Percentiles rank a stretch among this genome's conserved stretches.
Evolutionary conservation across 2,329 filamentous ascomycete genomes (phyloP).

Genomic region (Coniochaeta sp.): DNA sequence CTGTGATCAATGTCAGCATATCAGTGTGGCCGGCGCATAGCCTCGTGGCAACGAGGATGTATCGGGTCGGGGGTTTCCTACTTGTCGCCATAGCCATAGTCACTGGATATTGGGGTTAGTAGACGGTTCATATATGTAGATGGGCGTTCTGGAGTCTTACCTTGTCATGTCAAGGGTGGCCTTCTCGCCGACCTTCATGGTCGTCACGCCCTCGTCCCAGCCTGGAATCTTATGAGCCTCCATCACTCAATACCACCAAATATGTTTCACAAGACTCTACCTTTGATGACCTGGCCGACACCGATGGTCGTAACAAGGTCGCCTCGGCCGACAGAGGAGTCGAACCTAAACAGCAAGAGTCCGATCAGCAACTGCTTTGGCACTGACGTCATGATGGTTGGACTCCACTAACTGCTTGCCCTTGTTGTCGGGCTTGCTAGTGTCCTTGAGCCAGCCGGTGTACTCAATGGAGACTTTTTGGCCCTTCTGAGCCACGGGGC

Average conservation of each 20-base stretch:
- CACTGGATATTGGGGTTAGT: constrained; percentile 28
- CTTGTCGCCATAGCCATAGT: constrained; percentile 57
- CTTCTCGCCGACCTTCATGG: constrained; percentile 90
- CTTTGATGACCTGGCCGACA: constrained; percentile 76
- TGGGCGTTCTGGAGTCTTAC: constrained; percentile 36
- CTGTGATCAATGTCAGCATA: constrained; percentile 31
- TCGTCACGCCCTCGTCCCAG: constrained; percentile 77
- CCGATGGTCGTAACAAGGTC: constrained; percentile 77
- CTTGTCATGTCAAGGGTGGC: constrained; percentile 73
- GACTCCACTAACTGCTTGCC: constrained; percentile 52
- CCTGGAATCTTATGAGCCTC: constrained; percentile 34
- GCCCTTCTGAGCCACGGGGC: constrained; percentile 52
- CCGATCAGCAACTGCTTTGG: constrained; percentile 9
- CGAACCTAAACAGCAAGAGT: constrained; percentile 58
- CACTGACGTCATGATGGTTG: neutral
- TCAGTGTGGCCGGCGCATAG: constrained; percentile 1
- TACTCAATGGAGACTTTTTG: constrained; percentile 84
- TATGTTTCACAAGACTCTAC: constrained; percentile 36
- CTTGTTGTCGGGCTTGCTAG: constrained; percentile 50
- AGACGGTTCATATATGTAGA: neutral
- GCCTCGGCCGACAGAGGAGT: constrained; percentile 71
- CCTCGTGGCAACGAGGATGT: constrained; percentile 6
- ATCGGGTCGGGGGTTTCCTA: constrained; percentile 28
- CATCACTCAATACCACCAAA: constrained; percentile 8
- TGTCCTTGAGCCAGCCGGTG: constrained; percentile 77